Evolutionary conservation across 371 early-diverging fungal genomes (phyloP).

Genomic region (Saksenaea oblongispora): DNA sequence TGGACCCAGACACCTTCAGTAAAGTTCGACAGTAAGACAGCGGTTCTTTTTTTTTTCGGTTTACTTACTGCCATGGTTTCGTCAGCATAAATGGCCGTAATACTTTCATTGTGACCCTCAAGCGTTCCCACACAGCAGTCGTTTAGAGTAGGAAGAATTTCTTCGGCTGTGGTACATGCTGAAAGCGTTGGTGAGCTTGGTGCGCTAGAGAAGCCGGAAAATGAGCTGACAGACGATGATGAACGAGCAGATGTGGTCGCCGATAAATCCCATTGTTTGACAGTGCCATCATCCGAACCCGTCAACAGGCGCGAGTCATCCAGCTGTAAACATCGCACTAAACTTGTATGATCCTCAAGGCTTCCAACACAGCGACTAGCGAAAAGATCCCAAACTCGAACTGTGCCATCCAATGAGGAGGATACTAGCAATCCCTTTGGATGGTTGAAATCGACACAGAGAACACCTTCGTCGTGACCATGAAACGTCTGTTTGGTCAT

Average conservation of each 20-base stretch:
- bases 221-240: constrained; percentile 25
- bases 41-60: background rate
- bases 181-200: constrained; percentile 38
- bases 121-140: constrained; percentile 46
- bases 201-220: constrained; percentile 22
- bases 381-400: constrained; percentile 76
- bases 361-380: constrained; percentile 59
- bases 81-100: constrained; percentile 57
- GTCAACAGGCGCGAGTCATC: constrained; percentile 67
- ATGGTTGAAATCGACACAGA: constrained; percentile 71
- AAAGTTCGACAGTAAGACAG: background rate
- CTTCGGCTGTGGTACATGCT: constrained; percentile 17
- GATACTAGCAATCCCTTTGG: constrained; percentile 68
- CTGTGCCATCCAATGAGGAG: constrained; percentile 77
- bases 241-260: constrained; percentile 40
- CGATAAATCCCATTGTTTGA: constrained; percentile 84
- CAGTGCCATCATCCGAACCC: constrained; percentile 79
- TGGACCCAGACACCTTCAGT: constrained; percentile 73
- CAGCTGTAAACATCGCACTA: constrained; percentile 72
- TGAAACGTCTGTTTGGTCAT: constrained; percentile 48
- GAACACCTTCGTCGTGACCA: constrained; percentile 75
- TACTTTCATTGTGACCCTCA: constrained; percentile 54
- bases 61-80: constrained; percentile 40
- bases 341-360: constrained; percentile 61
- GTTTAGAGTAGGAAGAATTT: constrained; percentile 25